Evolutionary conservation across 2,329 filamentous ascomycete species (phyloP).

Genomic region (Beauveria pseudobassiana): DNA sequence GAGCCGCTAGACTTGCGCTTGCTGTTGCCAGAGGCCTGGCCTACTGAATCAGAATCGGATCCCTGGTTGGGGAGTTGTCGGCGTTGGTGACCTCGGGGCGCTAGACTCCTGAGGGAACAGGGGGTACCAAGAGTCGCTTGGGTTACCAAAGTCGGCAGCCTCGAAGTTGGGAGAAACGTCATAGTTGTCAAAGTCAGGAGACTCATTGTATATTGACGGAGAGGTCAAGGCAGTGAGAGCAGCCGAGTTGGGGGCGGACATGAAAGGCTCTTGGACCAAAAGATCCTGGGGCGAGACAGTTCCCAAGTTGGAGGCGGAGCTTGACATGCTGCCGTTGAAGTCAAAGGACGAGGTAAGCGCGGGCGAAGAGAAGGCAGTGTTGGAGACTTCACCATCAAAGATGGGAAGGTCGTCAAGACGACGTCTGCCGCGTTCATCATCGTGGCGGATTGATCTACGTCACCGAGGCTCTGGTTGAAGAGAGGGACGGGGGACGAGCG

Average conservation of each 20-base stretch:
- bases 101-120: slow-evolving; percentile 55
- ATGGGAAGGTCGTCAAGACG: slow-evolving; percentile 50
- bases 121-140: slow-evolving; percentile 58
- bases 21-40: slow-evolving; percentile 32
- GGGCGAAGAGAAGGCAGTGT: slow-evolving; percentile 46
- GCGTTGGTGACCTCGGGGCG: slow-evolving; percentile 20
- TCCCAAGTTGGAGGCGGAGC: slow-evolving; percentile 47
- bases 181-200: slow-evolving; percentile 66
- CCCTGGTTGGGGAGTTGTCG: slow-evolving; percentile 35
- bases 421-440: slow-evolving; percentile 45
- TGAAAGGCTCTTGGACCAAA: slow-evolving; percentile 58
- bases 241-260: slow-evolving; percentile 74
- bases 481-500: slow-evolving; percentile 64
- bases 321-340: slow-evolving; percentile 37
- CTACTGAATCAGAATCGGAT: slow-evolving; percentile 39
- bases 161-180: slow-evolving; percentile 74
- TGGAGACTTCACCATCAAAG: slow-evolving; percentile 44
- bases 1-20: slow-evolving; percentile 41
- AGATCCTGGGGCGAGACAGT: slow-evolving; percentile 85
- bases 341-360: slow-evolving; percentile 45
- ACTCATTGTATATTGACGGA: slow-evolving; percentile 70
- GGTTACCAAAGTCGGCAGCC: slow-evolving; percentile 45
- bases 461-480: slow-evolving; percentile 55
- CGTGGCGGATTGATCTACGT: slow-evolving; percentile 37
- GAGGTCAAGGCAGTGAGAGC: slow-evolving; percentile 80